A percentile compares a stretch with the other conserved stretches of the same genome.
phyloP scores from a whole-genome alignment of 208 protist genomes.

The Trypanosoma mega region DNA sequence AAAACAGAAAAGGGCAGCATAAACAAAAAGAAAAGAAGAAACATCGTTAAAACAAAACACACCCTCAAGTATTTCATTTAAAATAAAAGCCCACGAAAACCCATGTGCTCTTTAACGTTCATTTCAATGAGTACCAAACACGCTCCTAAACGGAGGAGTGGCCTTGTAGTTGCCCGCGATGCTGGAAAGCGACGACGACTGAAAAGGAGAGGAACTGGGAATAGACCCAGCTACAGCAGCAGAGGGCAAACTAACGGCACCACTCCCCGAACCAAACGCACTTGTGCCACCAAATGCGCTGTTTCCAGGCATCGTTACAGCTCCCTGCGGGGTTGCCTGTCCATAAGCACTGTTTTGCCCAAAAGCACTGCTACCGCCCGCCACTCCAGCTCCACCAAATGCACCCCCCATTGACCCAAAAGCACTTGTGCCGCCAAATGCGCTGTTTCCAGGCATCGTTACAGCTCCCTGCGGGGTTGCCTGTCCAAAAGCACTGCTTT shows the following conservation, averaged over 20 bases:
- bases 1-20: constrained; percentile 15
- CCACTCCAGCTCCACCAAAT: neutral
- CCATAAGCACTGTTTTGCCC: constrained; percentile 15
- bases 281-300: constrained; percentile 13
- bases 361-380: constrained; percentile 8
- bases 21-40: constrained; percentile 6
- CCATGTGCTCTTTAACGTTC: neutral
- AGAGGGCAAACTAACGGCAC: constrained; percentile 12
- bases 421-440: constrained; percentile 14
- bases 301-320: neutral
- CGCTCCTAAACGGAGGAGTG: constrained; percentile 37
- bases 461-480: neutral
- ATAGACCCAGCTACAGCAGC: constrained; percentile 10
- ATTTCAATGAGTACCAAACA: constrained; percentile 29
- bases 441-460: neutral
- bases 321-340: neutral
- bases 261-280: neutral
- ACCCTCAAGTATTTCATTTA: neutral
- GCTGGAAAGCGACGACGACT: constrained; percentile 38
- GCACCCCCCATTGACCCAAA: constrained; percentile 19
- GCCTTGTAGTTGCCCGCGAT: constrained; percentile 43
- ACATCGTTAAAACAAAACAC: neutral
- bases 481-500: constrained; percentile 15
- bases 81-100: neutral
- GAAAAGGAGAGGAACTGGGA: constrained; percentile 20